Base-by-base conservation (phyloP, 805 yeast genomes). In the Cyberlindnera xishuangbannaensis region DNA sequence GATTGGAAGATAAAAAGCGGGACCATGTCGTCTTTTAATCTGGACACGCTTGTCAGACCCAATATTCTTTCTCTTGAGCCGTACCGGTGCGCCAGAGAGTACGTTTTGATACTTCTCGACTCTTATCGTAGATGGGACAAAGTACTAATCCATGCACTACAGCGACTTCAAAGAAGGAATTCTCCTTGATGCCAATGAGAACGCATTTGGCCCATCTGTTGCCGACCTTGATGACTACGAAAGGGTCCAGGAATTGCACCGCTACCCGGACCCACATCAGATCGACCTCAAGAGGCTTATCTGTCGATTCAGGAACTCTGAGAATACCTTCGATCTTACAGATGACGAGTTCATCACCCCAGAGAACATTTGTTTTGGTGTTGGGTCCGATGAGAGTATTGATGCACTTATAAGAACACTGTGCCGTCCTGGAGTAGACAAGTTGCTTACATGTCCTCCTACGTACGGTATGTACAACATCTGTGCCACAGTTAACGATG, bases 221-320 rank as follows among this genome's bases (percentile, higher is more conserved):
- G 38, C 61, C 2, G 58, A 59, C 6, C 44, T 76, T 16, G 56
- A 67, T 4, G 44, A 47, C 1, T 59, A 58, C 2, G 90, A 82
- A 41, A 38, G 55, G 11, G 37, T 45, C 2, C 61, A 76, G 43
- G 80, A 78, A 30, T 73, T 92, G 47, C 80, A 92, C 64, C 71
- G 98, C 51, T 92, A 92, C 56, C 98, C 98, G 13, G 98, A 92
- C 51, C 98, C 98, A 8, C 97, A 92, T 61, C 97, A 90, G 53
- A 38, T 72, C 6, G 79, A 69, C 21, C 69, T 92, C 48, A 92
- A 92, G 55, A 62, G 71, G 41, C 77, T 77, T 43, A 66, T 90
- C 31, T 75, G 83, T 30, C 65, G 74, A 25, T 81, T 81, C 53
- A 71, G 98, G 43, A 87, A 85, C 55, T 41, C 53, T 2, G 72